These are phyloP conservation scores for Myxozyma neotropica DNA, from an alignment of 805 yeast genomes.

Conservation along the genomic window DNA sequence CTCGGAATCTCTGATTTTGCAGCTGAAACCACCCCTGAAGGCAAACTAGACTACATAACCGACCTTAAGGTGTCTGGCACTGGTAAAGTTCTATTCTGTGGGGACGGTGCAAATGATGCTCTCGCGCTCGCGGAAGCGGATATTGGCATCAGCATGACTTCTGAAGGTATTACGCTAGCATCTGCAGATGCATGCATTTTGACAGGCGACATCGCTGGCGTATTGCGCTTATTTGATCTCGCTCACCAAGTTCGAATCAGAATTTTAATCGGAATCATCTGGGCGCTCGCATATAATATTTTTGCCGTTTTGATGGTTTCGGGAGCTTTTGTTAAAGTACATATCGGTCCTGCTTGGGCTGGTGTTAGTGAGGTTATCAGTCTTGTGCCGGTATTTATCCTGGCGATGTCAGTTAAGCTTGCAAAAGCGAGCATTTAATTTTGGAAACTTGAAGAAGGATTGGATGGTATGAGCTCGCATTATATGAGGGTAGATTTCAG, in stretches of 20 bases:
- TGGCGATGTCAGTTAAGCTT: slow-evolving; percentile 11
- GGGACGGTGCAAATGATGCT: slow-evolving; percentile 92
- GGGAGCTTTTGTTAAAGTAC: slow-evolving; percentile 27
- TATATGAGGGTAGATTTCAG: too few species aligned
- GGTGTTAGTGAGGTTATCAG: slow-evolving; percentile 27
- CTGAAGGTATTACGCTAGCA: slow-evolving; percentile 15
- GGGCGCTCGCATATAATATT: slow-evolving; percentile 22
- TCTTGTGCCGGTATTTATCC: slow-evolving; percentile 20
- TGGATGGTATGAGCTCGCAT: too few species aligned
- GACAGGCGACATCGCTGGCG: slow-evolving; percentile 15
- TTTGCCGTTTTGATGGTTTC: slow-evolving; percentile 24
- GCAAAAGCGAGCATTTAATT: slow-evolving; percentile 1
- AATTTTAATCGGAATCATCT: slow-evolving; percentile 6
- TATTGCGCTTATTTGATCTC: slow-evolving; percentile 11
- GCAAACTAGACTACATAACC: slow-evolving; percentile 19
- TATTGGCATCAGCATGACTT: slow-evolving; percentile 58
- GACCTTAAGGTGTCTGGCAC: not conserved
- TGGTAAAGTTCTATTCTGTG: slow-evolving; percentile 64
- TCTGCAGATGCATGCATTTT: slow-evolving; percentile 26
- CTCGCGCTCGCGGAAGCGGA: slow-evolving; percentile 89
- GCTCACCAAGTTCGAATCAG: not conserved
- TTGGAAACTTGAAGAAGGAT: not conserved
- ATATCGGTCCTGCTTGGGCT: slow-evolving; percentile 25
- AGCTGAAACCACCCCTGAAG: slow-evolving; percentile 25
- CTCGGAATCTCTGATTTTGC: slow-evolving; percentile 16